Evolutionary conservation across 179 eudicot species (phyloP).

Genomic region (Silene vulgaris): DNA sequence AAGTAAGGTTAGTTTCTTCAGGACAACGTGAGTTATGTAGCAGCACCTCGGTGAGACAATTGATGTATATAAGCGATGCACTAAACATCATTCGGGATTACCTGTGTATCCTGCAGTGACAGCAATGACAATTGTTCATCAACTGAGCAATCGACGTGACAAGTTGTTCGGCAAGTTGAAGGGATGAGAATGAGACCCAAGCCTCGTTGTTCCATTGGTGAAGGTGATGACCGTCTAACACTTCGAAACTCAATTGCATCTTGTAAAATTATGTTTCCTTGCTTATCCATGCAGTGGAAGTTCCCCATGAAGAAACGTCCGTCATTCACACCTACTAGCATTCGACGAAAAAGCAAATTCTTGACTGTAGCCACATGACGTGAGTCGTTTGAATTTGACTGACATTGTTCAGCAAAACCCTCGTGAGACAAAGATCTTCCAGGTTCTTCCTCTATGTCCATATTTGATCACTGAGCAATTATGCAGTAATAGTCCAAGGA

Average conservation of each 20-base stretch:
- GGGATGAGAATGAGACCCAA: slow-evolving; percentile 91
- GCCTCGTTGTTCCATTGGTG: slow-evolving; percentile 78
- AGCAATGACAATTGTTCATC: slow-evolving; percentile 64
- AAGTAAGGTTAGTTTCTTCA: not conserved
- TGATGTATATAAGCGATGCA: not conserved
- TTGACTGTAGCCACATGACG: slow-evolving; percentile 37
- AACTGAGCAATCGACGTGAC: slow-evolving; percentile 67
- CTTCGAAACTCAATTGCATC: slow-evolving; percentile 80
- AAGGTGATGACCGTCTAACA: slow-evolving; percentile 56
- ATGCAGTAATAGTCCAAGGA: not conserved
- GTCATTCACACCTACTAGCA: slow-evolving; percentile 80
- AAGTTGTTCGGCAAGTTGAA: slow-evolving; percentile 57
- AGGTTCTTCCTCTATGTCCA: slow-evolving; percentile 32
- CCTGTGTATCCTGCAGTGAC: slow-evolving; percentile 32
- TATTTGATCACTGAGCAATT: slow-evolving; percentile 9
- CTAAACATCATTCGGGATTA: not conserved
- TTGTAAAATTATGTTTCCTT: slow-evolving; percentile 88
- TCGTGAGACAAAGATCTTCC: slow-evolving; percentile 20
- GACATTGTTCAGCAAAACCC: slow-evolving; percentile 23
- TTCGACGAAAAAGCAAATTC: slow-evolving; percentile 52
- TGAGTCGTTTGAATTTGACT: slow-evolving; percentile 19
- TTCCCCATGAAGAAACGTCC: slow-evolving; percentile 79
- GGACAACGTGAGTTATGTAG: not conserved
- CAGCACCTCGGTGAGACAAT: no score
- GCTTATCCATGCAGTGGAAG: slow-evolving; percentile 83